A percentile compares a stretch with the other conserved stretches of the same genome.
phyloP scores from a whole-genome alignment of 768 basidiomycete species.

The Agaricus subrufescens region DNA sequence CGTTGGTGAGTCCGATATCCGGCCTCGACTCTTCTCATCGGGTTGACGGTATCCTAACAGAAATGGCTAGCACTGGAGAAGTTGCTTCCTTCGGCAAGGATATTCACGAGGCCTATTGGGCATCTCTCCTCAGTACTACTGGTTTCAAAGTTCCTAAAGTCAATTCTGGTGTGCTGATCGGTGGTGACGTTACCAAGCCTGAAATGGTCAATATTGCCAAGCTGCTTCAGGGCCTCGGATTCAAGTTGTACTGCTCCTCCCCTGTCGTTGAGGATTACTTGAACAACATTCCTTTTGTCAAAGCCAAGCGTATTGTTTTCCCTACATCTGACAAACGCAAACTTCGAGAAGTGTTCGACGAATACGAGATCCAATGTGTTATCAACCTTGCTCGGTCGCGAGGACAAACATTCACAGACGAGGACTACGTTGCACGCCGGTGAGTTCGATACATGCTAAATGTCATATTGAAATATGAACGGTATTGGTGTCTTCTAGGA shows the following conservation, averaged over 20 bases:
- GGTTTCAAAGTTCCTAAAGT: conserved; percentile 89
- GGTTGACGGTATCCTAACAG: conserved; percentile 30
- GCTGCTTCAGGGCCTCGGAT: conserved; percentile 78
- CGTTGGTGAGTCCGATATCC: conserved; percentile 58
- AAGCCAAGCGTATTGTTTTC: conserved; percentile 90
- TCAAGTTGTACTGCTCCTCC: conserved; percentile 92
- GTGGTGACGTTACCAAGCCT: conserved; percentile 83
- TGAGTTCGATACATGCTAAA: conserved; percentile 28
- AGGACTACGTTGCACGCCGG: conserved; percentile 95
- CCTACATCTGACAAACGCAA: conserved; percentile 95
- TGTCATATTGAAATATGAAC: conserved; percentile 2
- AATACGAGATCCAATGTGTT: conserved; percentile 91
- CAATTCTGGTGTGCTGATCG: conserved; percentile 85
- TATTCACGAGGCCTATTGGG: conserved; percentile 95
- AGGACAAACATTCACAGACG: conserved; percentile 73
- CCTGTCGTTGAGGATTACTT: conserved; percentile 74
- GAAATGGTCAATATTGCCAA: conserved; percentile 85
- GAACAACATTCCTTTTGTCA: conserved; percentile 72
- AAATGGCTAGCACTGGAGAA: conserved; percentile 98
- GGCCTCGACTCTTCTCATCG: not conserved
- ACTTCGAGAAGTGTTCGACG: conserved; percentile 88
- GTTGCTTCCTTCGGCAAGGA: conserved; percentile 94
- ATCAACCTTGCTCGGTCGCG: conserved; percentile 87
- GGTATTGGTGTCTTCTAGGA: conserved; percentile 38
- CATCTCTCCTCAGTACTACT: conserved; percentile 89